Conservation (phyloP, 1,139 yeast species). For the Saccharomyces pastorianus region DNA sequence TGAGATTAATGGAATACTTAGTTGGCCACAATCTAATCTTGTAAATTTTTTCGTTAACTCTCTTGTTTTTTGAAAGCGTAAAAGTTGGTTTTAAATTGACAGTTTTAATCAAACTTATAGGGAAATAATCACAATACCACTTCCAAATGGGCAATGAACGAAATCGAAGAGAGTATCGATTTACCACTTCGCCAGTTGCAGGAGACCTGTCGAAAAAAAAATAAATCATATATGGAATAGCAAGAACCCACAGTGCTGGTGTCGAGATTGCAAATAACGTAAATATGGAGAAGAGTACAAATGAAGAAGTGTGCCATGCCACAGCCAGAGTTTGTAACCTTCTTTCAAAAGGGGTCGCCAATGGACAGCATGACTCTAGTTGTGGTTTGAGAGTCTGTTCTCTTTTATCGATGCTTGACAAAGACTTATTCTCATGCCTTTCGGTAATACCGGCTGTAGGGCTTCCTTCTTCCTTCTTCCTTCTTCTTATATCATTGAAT, state of each 20-base stretch:
- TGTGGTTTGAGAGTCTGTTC: background rate
- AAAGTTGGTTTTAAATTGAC: constrained; percentile 71
- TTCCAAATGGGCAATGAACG: constrained; percentile 60
- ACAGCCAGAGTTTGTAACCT: constrained; percentile 66
- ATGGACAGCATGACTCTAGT: constrained; percentile 22
- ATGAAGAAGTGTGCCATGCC: constrained; percentile 67
- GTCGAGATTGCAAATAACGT: constrained; percentile 56
- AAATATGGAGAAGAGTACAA: constrained; percentile 50
- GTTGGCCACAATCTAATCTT: constrained; percentile 12
- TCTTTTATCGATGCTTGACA: background rate
- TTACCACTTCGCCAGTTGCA: constrained; percentile 59
- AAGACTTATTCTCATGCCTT: background rate
- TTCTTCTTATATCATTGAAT: background rate
- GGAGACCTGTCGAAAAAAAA: constrained; percentile 55
- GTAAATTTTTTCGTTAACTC: constrained; percentile 13
- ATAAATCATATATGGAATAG: constrained; percentile 52
- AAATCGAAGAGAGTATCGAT: constrained; percentile 50
- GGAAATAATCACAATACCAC: constrained; percentile 71
- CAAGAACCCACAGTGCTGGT: constrained; percentile 61
- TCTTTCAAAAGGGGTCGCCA: constrained; percentile 44
- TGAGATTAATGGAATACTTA: constrained; percentile 4
- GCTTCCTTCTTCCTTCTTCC: background rate
- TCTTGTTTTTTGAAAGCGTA: constrained; percentile 23
- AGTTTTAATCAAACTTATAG: constrained; percentile 66
- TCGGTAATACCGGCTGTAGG: background rate